Base-by-base conservation (phyloP, 805 yeast genomes). In the Kluyveromyces siamensis region DNA sequence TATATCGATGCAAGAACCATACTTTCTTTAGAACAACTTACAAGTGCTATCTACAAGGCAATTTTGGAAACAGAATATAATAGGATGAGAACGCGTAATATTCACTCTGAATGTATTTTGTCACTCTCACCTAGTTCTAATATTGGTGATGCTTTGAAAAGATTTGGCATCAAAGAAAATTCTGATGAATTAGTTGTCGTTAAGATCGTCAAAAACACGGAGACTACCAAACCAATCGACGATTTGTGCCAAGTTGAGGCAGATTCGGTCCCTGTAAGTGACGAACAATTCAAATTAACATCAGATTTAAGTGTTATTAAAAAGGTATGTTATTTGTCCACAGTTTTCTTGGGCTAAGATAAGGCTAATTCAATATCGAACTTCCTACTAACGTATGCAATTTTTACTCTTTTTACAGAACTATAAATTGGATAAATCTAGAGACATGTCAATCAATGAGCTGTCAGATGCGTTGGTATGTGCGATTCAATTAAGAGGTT, bases 51-150 rank as follows among this genome's bases (percentile, higher is more conserved):
- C 1, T 79, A 83, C 60, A 75, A 82, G 53, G 77, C 87, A 2
- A 55, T 86, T 2, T 62, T 73, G 13, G 89, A 84, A 60, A 56
- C 63, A 21, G 60, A 60, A 1, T 69, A 71, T 37, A 76, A 71
- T 13, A 71, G 55, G 43, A 72, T 78, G 71, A 74, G 81, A 54
- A 82, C 95, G 9, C 80, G 75, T 54, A 74, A 81, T 0, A 55
- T 87, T 33, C 84, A 85, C 59, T 81, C 93, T 0, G 95, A 87
- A 58, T 71, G 84, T 38, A 75, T 86, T 21, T 77, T 82, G 58
- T 77, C 81, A 50, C 67, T 87, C 50, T 79, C 89, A 1, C 87
- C 91, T 1, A 74, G 79, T 8, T 81, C 80, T 55, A 85, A 84
- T 59, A 75, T 79, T 38, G 71, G 73, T 62, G 93, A 87, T 50